These are phyloP conservation scores for Rutstroemia sp. DNA, from an alignment of 2,329 filamentous ascomycete species.

Conservation along the genomic window DNA sequence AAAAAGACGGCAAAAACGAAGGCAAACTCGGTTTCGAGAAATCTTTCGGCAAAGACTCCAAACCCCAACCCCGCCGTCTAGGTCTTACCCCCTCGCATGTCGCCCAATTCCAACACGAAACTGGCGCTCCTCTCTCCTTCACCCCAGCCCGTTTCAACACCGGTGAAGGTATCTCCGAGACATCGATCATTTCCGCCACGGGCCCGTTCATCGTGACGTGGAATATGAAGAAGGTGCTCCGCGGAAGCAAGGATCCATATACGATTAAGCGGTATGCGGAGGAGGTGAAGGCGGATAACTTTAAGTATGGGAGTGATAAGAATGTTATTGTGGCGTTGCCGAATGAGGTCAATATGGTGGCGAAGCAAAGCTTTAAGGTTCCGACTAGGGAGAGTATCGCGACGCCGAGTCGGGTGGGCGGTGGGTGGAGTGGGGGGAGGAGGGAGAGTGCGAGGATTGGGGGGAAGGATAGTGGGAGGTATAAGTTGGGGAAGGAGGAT, in stretches of 20 bases:
- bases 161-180: constrained; percentile 72
- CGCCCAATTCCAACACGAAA: constrained; percentile 96
- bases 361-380: constrained; percentile 73
- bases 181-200: constrained; percentile 92
- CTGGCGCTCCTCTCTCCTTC: constrained; percentile 76
- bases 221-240: constrained; percentile 84
- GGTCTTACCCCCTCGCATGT: constrained; percentile 86
- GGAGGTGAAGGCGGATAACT: constrained; percentile 96
- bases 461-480: constrained; percentile 49
- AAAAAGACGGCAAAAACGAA: constrained; percentile 91
- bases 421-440: constrained; percentile 38
- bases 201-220: constrained; percentile 96
- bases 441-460: constrained; percentile 43
- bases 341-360: constrained; percentile 97
- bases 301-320: constrained; percentile 95
- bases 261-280: constrained; percentile 94
- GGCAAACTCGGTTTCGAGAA: constrained; percentile 98
- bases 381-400: constrained; percentile 88
- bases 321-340: constrained; percentile 96
- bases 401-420: constrained; percentile 39
- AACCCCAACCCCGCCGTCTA: constrained; percentile 86
- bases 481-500: constrained; percentile 72
- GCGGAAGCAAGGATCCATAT: constrained; percentile 78
- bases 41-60: constrained; percentile 82
- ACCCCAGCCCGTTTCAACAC: constrained; percentile 93